These are phyloP conservation scores for Trichoderma lentiforme DNA, from an alignment of 2,329 filamentous ascomycete genomes.

Conservation along the genomic window DNA sequence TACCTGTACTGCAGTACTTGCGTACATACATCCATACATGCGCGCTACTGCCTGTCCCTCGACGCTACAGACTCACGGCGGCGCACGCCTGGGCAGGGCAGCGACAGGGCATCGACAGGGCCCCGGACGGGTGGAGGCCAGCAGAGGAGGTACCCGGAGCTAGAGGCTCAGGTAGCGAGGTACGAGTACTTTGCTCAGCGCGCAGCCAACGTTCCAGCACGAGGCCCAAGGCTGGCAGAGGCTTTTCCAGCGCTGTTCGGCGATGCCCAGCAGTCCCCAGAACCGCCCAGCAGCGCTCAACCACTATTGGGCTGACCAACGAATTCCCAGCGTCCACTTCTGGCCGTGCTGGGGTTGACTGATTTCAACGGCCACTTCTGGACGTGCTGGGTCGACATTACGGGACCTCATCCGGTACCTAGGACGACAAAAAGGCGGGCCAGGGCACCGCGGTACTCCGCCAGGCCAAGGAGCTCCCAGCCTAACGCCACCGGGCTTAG, in stretches of 20 bases:
- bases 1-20: neutral
- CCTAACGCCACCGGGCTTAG: slow-evolving; percentile 12
- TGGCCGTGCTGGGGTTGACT: neutral
- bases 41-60: neutral
- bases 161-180: slow-evolving; percentile 2
- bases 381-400: neutral
- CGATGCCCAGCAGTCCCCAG: neutral
- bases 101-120: slow-evolving; percentile 8
- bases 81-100: slow-evolving; percentile 2
- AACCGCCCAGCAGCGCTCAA: neutral
- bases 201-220: neutral
- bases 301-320: neutral
- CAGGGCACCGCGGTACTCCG: slow-evolving; percentile 17
- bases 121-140: neutral
- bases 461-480: slow-evolving; percentile 16
- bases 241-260: neutral
- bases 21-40: neutral
- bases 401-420: slow-evolving; percentile 12
- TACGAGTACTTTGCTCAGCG: neutral
- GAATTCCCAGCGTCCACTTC: neutral
- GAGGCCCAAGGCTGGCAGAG: neutral
- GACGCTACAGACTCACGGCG: slow-evolving; percentile 3
- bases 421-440: slow-evolving; percentile 17
- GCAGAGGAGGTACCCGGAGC: slow-evolving; percentile 18
- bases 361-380: neutral